These are phyloP conservation scores for Tarenaya hassleriana DNA, from an alignment of 345 rosid genomes.

Conservation along the genomic window DNA sequence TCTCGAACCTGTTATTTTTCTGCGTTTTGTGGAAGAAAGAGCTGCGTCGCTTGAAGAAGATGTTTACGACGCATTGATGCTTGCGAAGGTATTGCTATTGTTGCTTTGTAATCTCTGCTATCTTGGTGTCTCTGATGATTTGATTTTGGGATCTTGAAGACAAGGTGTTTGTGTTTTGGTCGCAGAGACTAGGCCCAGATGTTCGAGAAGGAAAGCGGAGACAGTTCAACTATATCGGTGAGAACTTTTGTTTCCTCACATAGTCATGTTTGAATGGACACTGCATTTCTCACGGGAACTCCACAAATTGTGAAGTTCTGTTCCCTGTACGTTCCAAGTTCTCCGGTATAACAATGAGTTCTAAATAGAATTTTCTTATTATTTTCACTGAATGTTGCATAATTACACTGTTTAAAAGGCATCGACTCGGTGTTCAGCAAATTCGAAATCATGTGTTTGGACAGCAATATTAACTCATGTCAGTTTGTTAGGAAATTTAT, in stretches of 20 bases:
- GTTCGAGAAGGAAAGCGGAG: constrained; percentile 81
- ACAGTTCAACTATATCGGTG: constrained; percentile 77
- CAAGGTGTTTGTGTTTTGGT: constrained; percentile 50
- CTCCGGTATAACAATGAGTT: neutral
- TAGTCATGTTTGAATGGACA: neutral
- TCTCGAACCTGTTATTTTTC: neutral
- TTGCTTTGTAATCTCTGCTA: neutral
- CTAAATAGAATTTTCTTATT: too few species aligned
- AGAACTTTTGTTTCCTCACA: neutral
- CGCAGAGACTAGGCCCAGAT: constrained; percentile 72
- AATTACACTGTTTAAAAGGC: too few species aligned
- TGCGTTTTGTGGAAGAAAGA: constrained; percentile 26
- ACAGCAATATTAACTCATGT: neutral
- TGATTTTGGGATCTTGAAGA: constrained; percentile 27
- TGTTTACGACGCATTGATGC: constrained; percentile 67
- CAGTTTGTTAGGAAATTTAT: neutral
- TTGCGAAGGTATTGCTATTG: constrained; percentile 54
- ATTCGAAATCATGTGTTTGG: neutral
- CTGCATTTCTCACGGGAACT: neutral
- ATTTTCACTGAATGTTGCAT: too few species aligned
- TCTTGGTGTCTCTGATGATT: neutral
- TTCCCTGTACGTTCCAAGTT: neutral
- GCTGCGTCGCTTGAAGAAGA: constrained; percentile 59
- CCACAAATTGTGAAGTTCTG: neutral
- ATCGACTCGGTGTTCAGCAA: too few species aligned